Base-by-base conservation (phyloP, 192 early-diverging fungal species). In the Coemansia javaensis region DNA sequence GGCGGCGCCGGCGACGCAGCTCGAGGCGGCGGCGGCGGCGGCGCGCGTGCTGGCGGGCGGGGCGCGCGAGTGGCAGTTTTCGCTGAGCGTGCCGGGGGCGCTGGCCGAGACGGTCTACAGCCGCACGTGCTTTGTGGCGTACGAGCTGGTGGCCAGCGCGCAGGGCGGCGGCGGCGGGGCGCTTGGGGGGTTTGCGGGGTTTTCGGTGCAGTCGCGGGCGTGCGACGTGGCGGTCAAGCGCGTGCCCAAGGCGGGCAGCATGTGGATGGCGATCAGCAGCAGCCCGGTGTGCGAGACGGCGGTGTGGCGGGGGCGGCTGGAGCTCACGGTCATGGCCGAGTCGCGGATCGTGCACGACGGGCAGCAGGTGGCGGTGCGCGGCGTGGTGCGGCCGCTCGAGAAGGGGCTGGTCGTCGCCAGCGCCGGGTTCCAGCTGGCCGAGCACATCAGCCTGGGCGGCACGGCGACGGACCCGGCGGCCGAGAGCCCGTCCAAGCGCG, bases 331-430 rank as follows among this genome's bases (percentile, higher is more conserved):
- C 28, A 24, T 52, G 28, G 23, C 56, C 7, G 33, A 51, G 12
- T 63, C 68, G 13, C 68, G 56, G 16, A 57, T 72, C 31, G 10
- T 72, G 22, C 46, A 59, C 24, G 68, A 72, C 40, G 31, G 50
- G 34, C 61, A 72, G 68, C n/a, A 33, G 12, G 31, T 72, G 49
- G 28, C 68, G 3, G 57, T 72, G 43, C 60, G 68, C 40, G 68
- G 68, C 5, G 44, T 60, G 3, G 50, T 72, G 17, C 15, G 61
- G 33, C 68, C 68, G 30, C 43, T 64, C 21, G 56, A 47, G 21
- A 72, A 72, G 53, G 68, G 68, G 2, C 33, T 64, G 11, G 56
- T 51, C 25, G 34, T 72, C 9, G 37, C 47, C 17, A 47, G 56
- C 8, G 56, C 68, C 9, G 68, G 56, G 13, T 72, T 72, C 32